A percentile compares a stretch with the other conserved stretches of the same genome.
Conservation (phyloP, 768 basidiomycete genomes). For the Lentinula guzmanii region DNA sequence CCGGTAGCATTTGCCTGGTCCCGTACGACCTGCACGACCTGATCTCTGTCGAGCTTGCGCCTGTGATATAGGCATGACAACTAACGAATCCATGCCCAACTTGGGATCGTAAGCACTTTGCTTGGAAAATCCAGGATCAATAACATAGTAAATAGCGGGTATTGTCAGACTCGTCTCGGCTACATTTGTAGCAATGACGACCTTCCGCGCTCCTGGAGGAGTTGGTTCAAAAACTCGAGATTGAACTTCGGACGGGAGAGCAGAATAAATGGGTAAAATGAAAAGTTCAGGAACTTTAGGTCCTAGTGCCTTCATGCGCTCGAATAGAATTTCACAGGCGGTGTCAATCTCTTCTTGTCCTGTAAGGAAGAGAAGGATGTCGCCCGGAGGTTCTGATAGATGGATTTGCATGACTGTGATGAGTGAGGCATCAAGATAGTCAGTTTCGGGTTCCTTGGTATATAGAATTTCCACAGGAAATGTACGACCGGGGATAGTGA, state of each 20-base stretch:
- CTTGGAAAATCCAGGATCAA: conserved; percentile 98
- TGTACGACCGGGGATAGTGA: conserved; percentile 99
- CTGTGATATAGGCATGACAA: conserved; percentile 98
- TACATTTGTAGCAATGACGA: conserved; percentile 98
- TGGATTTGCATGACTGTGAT: conserved; percentile 99
- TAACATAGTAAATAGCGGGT: conserved; percentile 97
- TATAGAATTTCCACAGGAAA: conserved; percentile 98
- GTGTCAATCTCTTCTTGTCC: conserved; percentile 99
- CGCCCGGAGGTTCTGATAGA: conserved; percentile 94
- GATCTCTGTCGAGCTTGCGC: conserved; percentile 94
- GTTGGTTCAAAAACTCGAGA: conserved; percentile 97
- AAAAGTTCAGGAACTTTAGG: conserved; percentile 98
- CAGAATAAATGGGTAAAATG: conserved; percentile 97
- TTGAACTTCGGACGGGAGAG: conserved; percentile 96
- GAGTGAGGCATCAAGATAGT: conserved; percentile 96
- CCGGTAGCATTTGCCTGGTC: conserved; percentile 97
- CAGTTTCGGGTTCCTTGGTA: conserved; percentile 96
- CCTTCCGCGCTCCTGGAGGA: conserved; percentile 96
- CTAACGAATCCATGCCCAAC: conserved; percentile 96
- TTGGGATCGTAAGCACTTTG: conserved; percentile 98
- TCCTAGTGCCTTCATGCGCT: conserved; percentile 98
- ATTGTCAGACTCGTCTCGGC: conserved; percentile 98
- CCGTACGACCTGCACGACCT: conserved; percentile 95
- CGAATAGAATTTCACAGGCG: conserved; percentile 92
- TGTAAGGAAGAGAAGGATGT: conserved; percentile 93